These are phyloP conservation scores for Groenewaldozyma sp. DNA, from an alignment of 1,139 yeast genomes.

Conservation along the genomic window DNA sequence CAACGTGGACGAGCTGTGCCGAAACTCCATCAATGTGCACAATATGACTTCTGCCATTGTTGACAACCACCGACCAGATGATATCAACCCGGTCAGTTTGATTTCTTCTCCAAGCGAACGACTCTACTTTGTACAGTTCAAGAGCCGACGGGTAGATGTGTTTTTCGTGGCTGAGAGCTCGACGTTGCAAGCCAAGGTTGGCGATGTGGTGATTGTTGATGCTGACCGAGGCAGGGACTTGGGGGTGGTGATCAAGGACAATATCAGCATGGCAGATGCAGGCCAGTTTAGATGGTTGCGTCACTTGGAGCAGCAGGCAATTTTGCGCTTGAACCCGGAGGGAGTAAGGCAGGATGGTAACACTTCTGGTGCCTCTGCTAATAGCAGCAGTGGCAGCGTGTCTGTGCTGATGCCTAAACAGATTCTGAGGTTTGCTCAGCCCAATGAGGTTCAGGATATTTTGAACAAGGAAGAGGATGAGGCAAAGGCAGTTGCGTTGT, in stretches of 20 bases:
- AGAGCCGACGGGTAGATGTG: constrained; percentile 80
- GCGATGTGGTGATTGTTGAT: constrained; percentile 86
- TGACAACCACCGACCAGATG: constrained; percentile 1
- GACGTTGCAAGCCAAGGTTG: constrained; percentile 46
- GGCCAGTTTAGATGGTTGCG: constrained; percentile 72
- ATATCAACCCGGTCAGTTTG: constrained; percentile 14
- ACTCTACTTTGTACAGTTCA: constrained; percentile 68
- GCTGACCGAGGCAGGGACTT: constrained; percentile 96
- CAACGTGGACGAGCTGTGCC: constrained; percentile 18
- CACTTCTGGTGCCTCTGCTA: constrained; percentile 16
- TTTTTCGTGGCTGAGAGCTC: constrained; percentile 51
- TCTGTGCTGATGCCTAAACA: constrained; percentile 55
- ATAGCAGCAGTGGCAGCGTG: constrained; percentile 8
- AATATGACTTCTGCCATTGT: not conserved
- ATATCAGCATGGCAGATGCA: constrained; percentile 66
- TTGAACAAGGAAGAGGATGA: constrained; percentile 58
- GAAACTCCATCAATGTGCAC: constrained; percentile 11
- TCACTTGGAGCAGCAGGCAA: constrained; percentile 67
- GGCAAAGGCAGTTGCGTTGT: constrained; percentile 56
- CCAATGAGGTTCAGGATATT: constrained; percentile 52
- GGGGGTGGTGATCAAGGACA: constrained; percentile 65
- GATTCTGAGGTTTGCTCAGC: constrained; percentile 58
- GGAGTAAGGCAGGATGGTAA: constrained; percentile 15
- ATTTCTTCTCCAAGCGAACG: constrained; percentile 26
- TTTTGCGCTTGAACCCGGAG: constrained; percentile 32